Percentiles rank a stretch among this genome's conserved stretches.
phyloP scores from a whole-genome alignment of 176 grass and related monocot species.

The Raddia distichophylla region DNA sequence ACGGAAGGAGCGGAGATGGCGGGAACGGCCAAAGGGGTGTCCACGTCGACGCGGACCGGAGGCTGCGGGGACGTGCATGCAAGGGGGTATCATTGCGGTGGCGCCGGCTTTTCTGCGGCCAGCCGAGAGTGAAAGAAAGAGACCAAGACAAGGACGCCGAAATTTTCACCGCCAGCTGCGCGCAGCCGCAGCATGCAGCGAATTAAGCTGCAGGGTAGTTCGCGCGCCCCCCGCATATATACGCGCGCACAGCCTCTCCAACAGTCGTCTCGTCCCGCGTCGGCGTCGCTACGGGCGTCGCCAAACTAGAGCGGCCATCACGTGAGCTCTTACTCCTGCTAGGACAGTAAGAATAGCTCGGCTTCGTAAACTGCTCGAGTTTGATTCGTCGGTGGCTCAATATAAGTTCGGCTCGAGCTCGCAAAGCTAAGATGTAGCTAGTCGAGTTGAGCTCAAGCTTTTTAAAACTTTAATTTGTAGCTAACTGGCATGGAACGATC shows the following conservation, averaged over 20 bases:
- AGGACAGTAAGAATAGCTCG: too few relatives aligned
- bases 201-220: background rate
- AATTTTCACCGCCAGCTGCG: constrained; percentile 23
- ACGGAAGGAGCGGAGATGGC: background rate
- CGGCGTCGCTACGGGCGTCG: constrained; percentile 14
- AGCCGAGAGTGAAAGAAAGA: background rate
- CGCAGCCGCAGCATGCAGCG: background rate
- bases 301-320: background rate
- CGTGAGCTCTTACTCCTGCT: too few relatives aligned
- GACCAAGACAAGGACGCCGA: background rate
- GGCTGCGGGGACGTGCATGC: constrained; percentile 24
- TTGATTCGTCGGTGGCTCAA: too few relatives aligned
- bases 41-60: constrained; percentile 47
- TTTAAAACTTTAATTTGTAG: too few relatives aligned
- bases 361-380: too few relatives aligned
- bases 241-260: background rate
- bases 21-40: constrained; percentile 36
- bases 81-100: constrained; percentile 37
- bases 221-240: background rate
- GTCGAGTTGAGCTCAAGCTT: too few relatives aligned
- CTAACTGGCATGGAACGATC: too few relatives aligned
- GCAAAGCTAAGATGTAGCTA: too few relatives aligned
- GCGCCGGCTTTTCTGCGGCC: constrained; percentile 39
- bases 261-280: too few relatives aligned
- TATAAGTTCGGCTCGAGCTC: too few relatives aligned